phyloP scores from a whole-genome alignment of 2,329 filamentous ascomycete genomes.

The Passalora sequoiae region DNA sequence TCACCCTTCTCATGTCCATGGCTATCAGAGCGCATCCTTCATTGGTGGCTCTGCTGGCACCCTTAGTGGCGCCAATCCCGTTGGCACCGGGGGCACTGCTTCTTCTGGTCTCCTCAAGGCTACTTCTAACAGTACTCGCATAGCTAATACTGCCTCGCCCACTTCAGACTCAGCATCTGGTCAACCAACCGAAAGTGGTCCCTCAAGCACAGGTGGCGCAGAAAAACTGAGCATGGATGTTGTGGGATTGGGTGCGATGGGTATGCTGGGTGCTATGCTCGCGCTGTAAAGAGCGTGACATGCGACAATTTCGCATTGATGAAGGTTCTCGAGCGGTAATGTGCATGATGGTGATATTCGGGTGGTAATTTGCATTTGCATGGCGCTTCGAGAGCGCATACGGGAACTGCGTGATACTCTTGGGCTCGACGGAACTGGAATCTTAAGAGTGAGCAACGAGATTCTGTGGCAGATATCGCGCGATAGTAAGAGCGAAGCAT shows the following conservation, averaged over 20 bases:
- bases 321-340: neutral
- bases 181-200: conserved; percentile 11
- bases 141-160: conserved; percentile 9
- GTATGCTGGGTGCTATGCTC: conserved; percentile 27
- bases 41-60: too few relatives aligned
- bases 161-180: conserved; percentile 6
- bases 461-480: too few relatives aligned
- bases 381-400: neutral
- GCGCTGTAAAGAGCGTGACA: conserved; percentile 13
- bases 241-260: conserved; percentile 23
- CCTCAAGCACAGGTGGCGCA: conserved; percentile 18
- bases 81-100: conserved; percentile 10
- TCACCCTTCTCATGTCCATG: too few relatives aligned
- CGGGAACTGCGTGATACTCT: neutral
- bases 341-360: neutral
- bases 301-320: neutral
- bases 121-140: conserved; percentile 13
- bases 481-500: too few relatives aligned
- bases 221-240: conserved; percentile 25
- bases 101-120: conserved; percentile 8
- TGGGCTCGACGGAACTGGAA: neutral
- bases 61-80: conserved; percentile 3
- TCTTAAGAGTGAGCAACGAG: neutral
- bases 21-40: too few relatives aligned
- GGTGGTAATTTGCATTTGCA: neutral